Base-by-base conservation (phyloP, 1,284 basidiomycete species). In the Coniferiporia sulphurascens region DNA sequence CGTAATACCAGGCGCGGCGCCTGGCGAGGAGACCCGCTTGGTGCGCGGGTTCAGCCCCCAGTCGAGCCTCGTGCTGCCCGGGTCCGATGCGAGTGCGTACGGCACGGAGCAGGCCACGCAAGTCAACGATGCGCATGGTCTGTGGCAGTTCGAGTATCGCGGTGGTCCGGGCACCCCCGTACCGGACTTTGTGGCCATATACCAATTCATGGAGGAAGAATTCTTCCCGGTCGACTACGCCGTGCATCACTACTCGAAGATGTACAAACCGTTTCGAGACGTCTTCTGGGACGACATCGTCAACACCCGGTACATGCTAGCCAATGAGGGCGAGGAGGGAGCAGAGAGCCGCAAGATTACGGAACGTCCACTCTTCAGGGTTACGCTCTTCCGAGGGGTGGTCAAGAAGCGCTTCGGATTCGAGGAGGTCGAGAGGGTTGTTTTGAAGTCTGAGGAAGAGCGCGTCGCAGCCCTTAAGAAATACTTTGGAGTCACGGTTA, bases 81-180 rank as follows among this genome's bases (percentile, higher is more conserved):
- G 19, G 5, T 19, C 56, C 13, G 27, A 19, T 15, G 22, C 48
- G 6, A 32, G 10, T 8, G 21, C 22, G 21, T 58, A 58, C n/a
- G 8, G 48, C 38, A 4, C 48, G 32, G 56, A 58, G 10, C 56
- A 58, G 21, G 48, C 49, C 15, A 13, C 48, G 2, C 48, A 50
- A 21, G 22, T 58, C 10, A 21, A 21, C 6, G 56, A 52, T 0
- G 21, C 19, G 9, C 56, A 58, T 27, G 48, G 48, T 9, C 48
- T 52, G 17, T 58, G 56, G 56, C 56, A 58, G 48, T n/a, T 58
- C 35, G 56, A 58, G 41, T 58, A 58, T n/a, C 48, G 17, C 6
- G 27, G 38, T 15, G 35, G 38, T 4, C n/a, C 41, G 13, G 56
- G 56, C 3, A 12, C 38, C 12, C 38, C 38, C 3, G 51, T 51